Base-by-base conservation (phyloP, 208 protist species). In the Trypanosoma melophagium region DNA sequence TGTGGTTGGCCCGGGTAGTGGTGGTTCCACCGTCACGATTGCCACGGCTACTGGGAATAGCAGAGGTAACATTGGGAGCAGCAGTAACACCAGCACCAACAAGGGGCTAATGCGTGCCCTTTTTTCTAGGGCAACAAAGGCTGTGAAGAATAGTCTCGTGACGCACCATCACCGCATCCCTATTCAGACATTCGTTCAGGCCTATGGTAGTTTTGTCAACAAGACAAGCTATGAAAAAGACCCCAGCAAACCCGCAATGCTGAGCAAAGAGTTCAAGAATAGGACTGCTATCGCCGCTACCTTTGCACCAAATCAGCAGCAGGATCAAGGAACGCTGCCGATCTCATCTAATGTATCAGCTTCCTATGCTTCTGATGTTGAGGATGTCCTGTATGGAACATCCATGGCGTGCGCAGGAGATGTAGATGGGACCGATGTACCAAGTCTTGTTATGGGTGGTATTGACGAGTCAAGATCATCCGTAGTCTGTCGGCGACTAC, bases 61-160 rank as follows among this genome's bases (percentile, higher is more conserved):
- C 58, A 53, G 52, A 50, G 58, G 35, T 25, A 55, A 44, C 24
- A 54, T 57, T 42, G 60, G 41, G 40, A 62, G 72, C 12, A 67
- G 63, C 10, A 72, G 77, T 13, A 41, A 80, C 25, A 61, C 24
- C 19, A 42, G 41, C 10, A 44, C 31, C 22, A 35, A 62, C 16
- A 75, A 69, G 19, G 61, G 54, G 0, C 28, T 62, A 35, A 75
- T 75, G 60, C 73, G 72, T 2, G 58, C 63, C 7, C 79, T 93
- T 54, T 77, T 93, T 35, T 73, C 79, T 19, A 90, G 85, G 66
- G 83, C 82, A n/a, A 76, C 79, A 10, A 89, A 86, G 57, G 83
- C 76, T n/a, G 77, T 93, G 24, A 86, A 83, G 60, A 76, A 75
- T 28, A 79, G 66, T 58, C 61, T 81, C n/a, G 62, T 56, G 16